Evolutionary conservation across 2,329 filamentous ascomycete genomes (phyloP), one percentile per base, ranked within the genome.

Genomic region (Alternaria ethzedia): DNA sequence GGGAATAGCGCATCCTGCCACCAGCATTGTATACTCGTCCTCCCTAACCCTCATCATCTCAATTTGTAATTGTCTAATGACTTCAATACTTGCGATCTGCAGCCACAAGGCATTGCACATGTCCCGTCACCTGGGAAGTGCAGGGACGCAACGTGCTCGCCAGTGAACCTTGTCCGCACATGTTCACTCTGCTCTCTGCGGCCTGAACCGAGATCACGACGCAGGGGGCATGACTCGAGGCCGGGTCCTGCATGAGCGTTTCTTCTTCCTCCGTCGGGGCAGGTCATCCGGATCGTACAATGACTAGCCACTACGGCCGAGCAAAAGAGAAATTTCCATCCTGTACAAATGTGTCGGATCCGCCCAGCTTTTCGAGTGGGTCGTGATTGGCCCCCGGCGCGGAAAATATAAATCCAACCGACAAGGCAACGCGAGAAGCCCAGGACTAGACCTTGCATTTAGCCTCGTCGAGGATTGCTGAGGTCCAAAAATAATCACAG

Each of bases 401-500:
- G 73, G 73, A 75, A 72, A 67, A 73, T 76, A 74, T 69, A 65
- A 58, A 60, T 58, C 60, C 57, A 67, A 59, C 59, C 63, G 62
- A 63, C 44, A 55, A 55, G 59, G 46, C 62, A 74, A 64, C 63
- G 66, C 70, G 63, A 41, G 36, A 62, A 59, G 64, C 63, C 71
- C 65, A 70, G 69, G 46, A 36, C 65, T 57, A 47, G 65, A 43
- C 64, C 67, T 67, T 65, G 67, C 64, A 71, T 76, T 75, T 76
- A 77, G 72, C 74, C 74, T 59, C 30, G 66, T 68, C 69, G 54
- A 63, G 65, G 63, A 59, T 55, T 58, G 50, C 44, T 54, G 63
- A 61, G 70, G 60, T 70, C 77, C 78, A 76, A 75, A 76, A 74
- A 70, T 75, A 63, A 63, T 63, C 56, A 54, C 50, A 59, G 70